Percentiles rank a stretch among this genome's conserved stretches.
Conservation (phyloP, 1,284 basidiomycete species). For the Paramarasmius palmivorus region DNA sequence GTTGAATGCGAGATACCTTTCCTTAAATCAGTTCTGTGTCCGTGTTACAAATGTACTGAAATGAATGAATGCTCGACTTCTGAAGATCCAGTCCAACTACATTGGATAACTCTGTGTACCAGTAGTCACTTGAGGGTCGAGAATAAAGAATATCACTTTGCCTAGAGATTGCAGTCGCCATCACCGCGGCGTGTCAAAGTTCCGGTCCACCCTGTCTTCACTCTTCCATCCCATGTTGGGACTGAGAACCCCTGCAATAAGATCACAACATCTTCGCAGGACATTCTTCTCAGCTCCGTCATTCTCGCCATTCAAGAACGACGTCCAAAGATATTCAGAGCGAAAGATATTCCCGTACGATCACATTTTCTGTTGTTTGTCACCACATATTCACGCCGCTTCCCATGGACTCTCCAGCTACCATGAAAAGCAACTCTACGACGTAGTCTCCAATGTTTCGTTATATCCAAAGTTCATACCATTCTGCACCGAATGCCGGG, state of each 20-base stretch:
- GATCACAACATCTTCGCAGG: constrained; percentile 17
- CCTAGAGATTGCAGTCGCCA: too few relatives aligned
- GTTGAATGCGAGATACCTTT: constrained; percentile 23
- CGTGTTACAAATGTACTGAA: constrained; percentile 1
- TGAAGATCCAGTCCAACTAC: too few relatives aligned
- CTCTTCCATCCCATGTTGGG: constrained; percentile 20
- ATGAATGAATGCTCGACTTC: background rate
- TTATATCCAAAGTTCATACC: constrained; percentile 89
- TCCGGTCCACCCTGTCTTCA: background rate
- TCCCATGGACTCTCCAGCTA: constrained; percentile 29
- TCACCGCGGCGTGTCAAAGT: background rate
- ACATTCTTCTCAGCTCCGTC: constrained; percentile 38
- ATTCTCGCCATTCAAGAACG: constrained; percentile 21
- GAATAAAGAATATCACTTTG: too few relatives aligned
- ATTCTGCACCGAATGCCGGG: constrained; percentile 80
- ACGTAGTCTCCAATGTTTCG: constrained; percentile 84
- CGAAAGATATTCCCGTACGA: constrained; percentile 77
- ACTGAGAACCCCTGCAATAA: constrained; percentile 11
- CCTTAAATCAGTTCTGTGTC: background rate
- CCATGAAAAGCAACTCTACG: constrained; percentile 82
- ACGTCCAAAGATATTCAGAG: constrained; percentile 40
- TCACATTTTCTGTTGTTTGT: constrained; percentile 11
- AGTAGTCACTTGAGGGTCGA: too few relatives aligned
- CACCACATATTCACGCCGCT: constrained; percentile 8
- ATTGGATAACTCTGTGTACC: too few relatives aligned